These are phyloP conservation scores for Styphnolobium japonicum DNA, from an alignment of 306 rosid species.

Conservation along the genomic window DNA sequence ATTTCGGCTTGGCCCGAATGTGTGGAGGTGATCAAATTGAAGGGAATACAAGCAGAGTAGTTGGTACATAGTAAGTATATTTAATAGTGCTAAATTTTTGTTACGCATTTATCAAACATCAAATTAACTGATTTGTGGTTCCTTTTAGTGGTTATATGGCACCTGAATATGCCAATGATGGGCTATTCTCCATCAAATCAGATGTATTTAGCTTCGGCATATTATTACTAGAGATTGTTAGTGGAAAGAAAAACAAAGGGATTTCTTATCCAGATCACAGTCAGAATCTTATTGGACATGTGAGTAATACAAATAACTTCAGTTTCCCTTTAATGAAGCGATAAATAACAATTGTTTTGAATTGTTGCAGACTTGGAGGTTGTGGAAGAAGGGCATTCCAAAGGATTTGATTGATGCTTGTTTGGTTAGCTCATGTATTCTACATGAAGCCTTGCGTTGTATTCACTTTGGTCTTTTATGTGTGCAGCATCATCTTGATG, in stretches of 20 bases:
- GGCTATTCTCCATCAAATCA: neutral
- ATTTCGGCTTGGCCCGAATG: constrained; percentile 13
- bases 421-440: neutral
- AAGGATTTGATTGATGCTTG: neutral
- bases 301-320: neutral
- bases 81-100: too few species aligned
- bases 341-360: neutral
- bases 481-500: constrained; percentile 12
- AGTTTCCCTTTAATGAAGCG: neutral
- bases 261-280: neutral
- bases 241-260: constrained; percentile 2
- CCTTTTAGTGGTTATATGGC: constrained; percentile 25
- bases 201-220: constrained; percentile 20
- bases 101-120: neutral
- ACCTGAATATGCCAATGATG: constrained; percentile 23
- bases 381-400: neutral
- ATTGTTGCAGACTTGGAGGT: constrained; percentile 17
- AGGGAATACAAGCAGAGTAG: constrained; percentile 9
- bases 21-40: constrained; percentile 9
- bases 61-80: constrained; percentile 29
- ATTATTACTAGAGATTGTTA: neutral
- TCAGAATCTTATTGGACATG: neutral
- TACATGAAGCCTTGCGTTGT: neutral
- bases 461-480: constrained; percentile 27
- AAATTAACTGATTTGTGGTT: neutral